Base-by-base conservation (phyloP, 179 eudicot species). In the Heliamphora pulchella region DNA sequence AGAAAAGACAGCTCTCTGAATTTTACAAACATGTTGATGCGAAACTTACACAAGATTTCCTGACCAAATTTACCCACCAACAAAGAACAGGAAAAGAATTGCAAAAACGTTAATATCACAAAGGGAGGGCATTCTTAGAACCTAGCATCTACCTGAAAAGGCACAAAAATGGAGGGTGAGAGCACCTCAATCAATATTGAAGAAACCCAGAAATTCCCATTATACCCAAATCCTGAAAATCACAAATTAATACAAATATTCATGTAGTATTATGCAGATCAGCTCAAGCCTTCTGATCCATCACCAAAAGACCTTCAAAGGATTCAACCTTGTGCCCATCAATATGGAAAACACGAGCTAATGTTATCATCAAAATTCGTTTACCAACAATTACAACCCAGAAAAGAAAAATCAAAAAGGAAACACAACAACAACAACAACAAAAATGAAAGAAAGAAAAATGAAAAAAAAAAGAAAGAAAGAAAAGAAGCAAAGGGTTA, bases 401-500 rank as follows among this genome's bases (percentile, higher is more conserved):
- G 8, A 81, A 70, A 17, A 17, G 22, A 55, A 31, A 47, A 65
- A 70, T 53, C 39, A 81, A 31, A 47, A 47, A 5, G n/a, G n/a
- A n/a, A n/a, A n/a, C n/a, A n/a, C 4, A 61, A 50, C 18, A 48
- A 67, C 62, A 11, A 11, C 6, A 58, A 22, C 18, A 48, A 67
- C 55, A 44, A 74, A 18, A 41, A 59, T 7, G 43, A 71, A 72
- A 39, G 3, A 74, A 11, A 31, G 48, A 54, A 22, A 44, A 43
- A 69, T 1, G 5, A 18, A 20, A 8, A 57, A 55, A 11, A 41
- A 41, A 58, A 3, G 1, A 8, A 41, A 22, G 43, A 59, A 50
- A 18, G 1, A 46, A 72, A 61, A 68, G 10, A 13, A 4, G 17
- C 59, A 78, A 62, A 81, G n/a, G 76, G 57, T 84, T 87, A 88